These are phyloP conservation scores for Phytophthora sansomeana DNA, from an alignment of 352 stramenopile genomes.

Conservation along the genomic window DNA sequence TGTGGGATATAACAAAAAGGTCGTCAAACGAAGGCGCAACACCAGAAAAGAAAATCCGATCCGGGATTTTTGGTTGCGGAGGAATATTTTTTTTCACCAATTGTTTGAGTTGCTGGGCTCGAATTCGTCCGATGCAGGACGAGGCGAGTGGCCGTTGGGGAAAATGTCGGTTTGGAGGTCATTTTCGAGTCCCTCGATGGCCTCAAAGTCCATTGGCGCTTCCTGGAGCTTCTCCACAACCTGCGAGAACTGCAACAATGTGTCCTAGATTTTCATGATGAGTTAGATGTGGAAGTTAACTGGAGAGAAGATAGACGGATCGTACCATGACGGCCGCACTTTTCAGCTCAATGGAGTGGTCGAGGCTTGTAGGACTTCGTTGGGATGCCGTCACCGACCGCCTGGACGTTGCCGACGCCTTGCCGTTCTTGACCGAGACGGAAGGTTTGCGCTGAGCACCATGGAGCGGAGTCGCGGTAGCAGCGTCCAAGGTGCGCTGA, in stretches of 20 bases:
- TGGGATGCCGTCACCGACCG: slow-evolving; percentile 17
- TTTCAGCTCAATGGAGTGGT: slow-evolving; percentile 63
- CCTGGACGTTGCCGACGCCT: slow-evolving; percentile 20
- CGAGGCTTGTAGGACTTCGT: slow-evolving; percentile 44
- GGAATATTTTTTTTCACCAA: background rate
- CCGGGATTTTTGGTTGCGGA: background rate
- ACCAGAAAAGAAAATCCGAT: no score
- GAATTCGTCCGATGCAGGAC: background rate
- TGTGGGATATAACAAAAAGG: slow-evolving; percentile 23
- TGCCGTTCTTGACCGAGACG: slow-evolving; percentile 9
- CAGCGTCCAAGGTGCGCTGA: slow-evolving; percentile 56
- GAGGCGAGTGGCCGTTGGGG: slow-evolving; percentile 14
- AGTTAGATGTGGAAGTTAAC: background rate
- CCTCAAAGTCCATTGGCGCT: slow-evolving; percentile 56
- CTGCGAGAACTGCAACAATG: slow-evolving; percentile 64
- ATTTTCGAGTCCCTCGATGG: slow-evolving; percentile 29
- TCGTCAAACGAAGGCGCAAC: background rate
- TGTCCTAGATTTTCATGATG: slow-evolving; percentile 44
- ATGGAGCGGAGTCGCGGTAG: slow-evolving; percentile 40
- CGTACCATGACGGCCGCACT: slow-evolving; percentile 64
- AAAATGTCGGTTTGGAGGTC: slow-evolving; percentile 24
- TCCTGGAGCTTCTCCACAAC: slow-evolving; percentile 66
- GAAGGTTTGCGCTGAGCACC: slow-evolving; percentile 38
- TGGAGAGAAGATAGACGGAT: background rate
- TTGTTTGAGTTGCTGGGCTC: background rate